A percentile compares a stretch with the other conserved stretches of the same genome.
These are phyloP conservation scores for Rhazya stricta DNA, from an alignment of 257 asterid genomes.

Conservation along the genomic window DNA sequence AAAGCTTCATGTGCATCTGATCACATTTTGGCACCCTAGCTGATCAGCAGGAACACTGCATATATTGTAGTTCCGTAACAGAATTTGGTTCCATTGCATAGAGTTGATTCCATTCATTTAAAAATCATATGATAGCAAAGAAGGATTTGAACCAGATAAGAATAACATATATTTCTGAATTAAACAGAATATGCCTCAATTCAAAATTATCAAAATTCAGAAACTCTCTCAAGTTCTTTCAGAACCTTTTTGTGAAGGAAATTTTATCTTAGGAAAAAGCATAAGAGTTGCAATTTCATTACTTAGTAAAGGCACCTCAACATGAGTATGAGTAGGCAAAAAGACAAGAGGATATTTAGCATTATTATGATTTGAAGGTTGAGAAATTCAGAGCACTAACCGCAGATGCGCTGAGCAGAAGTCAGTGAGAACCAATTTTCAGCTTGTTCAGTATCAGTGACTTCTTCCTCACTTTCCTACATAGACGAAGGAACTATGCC, in stretches of 20 bases:
- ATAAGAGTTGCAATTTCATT: background rate
- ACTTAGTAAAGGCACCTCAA: background rate
- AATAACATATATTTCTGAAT: background rate
- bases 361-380: background rate
- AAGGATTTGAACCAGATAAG: background rate
- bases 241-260: background rate
- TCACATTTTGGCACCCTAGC: background rate
- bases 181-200: background rate
- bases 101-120: background rate
- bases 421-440: constrained; percentile 98
- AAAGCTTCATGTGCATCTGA: background rate
- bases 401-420: constrained; percentile 97
- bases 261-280: background rate
- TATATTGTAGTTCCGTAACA: background rate
- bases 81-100: background rate
- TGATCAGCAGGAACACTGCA: background rate
- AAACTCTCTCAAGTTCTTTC: background rate
- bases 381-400: constrained; percentile 39
- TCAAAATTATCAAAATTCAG: background rate
- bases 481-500: constrained; percentile 20
- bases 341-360: constrained; percentile 6
- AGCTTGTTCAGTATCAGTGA: constrained; percentile 96
- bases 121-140: background rate
- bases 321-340: constrained; percentile 3
- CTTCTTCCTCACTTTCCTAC: constrained; percentile 99